Conservation (phyloP, 495 filamentous ascomycete genomes). For the Penicillium lividum region DNA sequence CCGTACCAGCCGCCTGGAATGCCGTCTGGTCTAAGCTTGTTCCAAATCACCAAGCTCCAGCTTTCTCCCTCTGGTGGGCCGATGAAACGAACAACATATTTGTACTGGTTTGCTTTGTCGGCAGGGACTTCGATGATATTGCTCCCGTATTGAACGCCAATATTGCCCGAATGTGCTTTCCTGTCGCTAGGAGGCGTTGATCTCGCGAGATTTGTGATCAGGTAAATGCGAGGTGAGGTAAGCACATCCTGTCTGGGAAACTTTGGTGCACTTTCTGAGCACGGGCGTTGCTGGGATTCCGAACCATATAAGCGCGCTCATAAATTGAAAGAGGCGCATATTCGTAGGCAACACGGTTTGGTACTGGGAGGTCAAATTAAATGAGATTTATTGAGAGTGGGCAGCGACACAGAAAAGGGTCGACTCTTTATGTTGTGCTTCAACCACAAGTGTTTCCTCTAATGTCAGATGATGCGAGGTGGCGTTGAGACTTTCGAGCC, state of each 20-base stretch:
- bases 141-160: constrained; percentile 51
- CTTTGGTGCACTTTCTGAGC: neutral
- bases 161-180: constrained; percentile 35
- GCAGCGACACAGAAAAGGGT: neutral
- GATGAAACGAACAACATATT: constrained; percentile 49
- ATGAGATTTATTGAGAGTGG: neutral
- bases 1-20: constrained; percentile 42
- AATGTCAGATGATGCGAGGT: neutral
- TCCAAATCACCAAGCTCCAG: constrained; percentile 53
- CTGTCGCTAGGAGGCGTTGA: neutral
- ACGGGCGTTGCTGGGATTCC: neutral
- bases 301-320: neutral
- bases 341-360: neutral
- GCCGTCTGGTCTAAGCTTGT: constrained; percentile 49
- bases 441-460: neutral
- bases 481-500: neutral
- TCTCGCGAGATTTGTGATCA: neutral
- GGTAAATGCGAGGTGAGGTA: neutral
- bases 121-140: constrained; percentile 50
- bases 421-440: neutral
- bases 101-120: constrained; percentile 36
- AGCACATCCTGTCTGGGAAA: neutral
- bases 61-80: constrained; percentile 32
- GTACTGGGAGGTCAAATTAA: neutral
- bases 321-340: neutral